These are phyloP conservation scores for Desmodesmus armatus DNA, from an alignment of 139 green algal genomes.

Conservation along the genomic window DNA sequence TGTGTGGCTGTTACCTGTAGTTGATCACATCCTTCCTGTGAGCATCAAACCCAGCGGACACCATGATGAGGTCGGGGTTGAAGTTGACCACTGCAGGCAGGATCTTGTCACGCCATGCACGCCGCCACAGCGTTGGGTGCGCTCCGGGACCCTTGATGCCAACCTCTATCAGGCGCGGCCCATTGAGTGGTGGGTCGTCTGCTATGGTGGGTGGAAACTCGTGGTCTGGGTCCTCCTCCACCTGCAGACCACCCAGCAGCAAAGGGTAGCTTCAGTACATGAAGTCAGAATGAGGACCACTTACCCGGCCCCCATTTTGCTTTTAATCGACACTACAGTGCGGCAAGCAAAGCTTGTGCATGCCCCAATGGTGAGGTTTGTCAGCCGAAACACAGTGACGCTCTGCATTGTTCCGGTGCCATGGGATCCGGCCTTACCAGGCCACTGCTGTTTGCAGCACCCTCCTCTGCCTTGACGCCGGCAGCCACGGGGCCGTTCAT, in stretches of 20 bases:
- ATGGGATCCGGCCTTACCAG: too few relatives aligned
- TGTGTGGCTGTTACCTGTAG: conserved; percentile 43
- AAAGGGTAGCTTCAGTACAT: background rate
- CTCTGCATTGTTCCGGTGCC: too few relatives aligned
- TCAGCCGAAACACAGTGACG: too few relatives aligned
- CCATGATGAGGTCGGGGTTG: conserved; percentile 89
- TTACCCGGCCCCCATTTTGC: too few relatives aligned
- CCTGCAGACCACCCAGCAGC: background rate
- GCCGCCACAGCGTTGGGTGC: conserved; percentile 72
- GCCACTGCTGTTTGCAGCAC: background rate
- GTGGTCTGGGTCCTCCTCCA: conserved; percentile 66
- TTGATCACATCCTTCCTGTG: conserved; percentile 88
- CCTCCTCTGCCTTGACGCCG: conserved; percentile 12
- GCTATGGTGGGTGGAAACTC: conserved; percentile 64
- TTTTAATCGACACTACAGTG: too few relatives aligned
- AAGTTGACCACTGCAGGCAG: conserved; percentile 80
- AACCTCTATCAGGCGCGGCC: conserved; percentile 91
- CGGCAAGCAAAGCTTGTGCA: too few relatives aligned
- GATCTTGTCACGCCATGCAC: conserved; percentile 92
- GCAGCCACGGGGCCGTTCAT: background rate
- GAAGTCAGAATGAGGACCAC: background rate
- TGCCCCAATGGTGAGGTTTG: too few relatives aligned
- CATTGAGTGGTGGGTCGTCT: conserved; percentile 44
- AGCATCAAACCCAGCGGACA: conserved; percentile 94
- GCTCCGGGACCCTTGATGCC: conserved; percentile 80